Base-by-base conservation (phyloP, 306 rosid genomes). In the Cicer yamashitae region DNA sequence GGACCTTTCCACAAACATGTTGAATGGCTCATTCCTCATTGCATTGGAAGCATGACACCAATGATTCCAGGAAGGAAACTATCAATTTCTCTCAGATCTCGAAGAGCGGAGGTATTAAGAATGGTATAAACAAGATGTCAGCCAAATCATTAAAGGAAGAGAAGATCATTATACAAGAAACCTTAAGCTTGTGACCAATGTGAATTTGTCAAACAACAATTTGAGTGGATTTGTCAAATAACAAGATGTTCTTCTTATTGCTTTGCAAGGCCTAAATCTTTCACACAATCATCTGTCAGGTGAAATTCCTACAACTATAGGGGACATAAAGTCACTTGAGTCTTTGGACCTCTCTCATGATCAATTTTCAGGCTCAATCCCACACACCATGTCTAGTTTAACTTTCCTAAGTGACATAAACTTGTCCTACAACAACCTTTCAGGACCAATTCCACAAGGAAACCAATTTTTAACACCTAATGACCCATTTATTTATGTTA, bases 191-290 rank as follows among this genome's bases (percentile, higher is more conserved):
- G 14, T 71, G 45, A 67, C 2, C 30, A 71, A 8, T 15, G 4
- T 73, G 83, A 70, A 79, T 46, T 54, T 79, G 51, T 73, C 83
- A 73, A 37, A n/a, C 14, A 65, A 79, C 44, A 37, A 6, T 41
- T 63, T 79, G 62, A 56, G 7, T 44, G 79, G 75, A 79, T 5
- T 8, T 12, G 43, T 79, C 13, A n/a, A 6, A 71, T 79, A 44
- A 64, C 68, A 25, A 25, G 4, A 25, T 25, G 34, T 25, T 50
- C 44, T 12, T 6, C 57, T 79, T 10, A 4, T 6, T 7, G 63
- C 38, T 17, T 62, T 79, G 40, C 39, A 0, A 3, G 50, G 71
- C 30, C 41, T 80, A 22, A 59, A 80, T 25, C 47, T 74, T 0
- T 80, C 83, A 52, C 0, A 20, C 40, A 79, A 79, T 38, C 15